Percentiles rank a stretch among this genome's conserved stretches.
Conservation (phyloP, 2,329 filamentous ascomycete species). For the Pseudocercospora crystallina region DNA sequence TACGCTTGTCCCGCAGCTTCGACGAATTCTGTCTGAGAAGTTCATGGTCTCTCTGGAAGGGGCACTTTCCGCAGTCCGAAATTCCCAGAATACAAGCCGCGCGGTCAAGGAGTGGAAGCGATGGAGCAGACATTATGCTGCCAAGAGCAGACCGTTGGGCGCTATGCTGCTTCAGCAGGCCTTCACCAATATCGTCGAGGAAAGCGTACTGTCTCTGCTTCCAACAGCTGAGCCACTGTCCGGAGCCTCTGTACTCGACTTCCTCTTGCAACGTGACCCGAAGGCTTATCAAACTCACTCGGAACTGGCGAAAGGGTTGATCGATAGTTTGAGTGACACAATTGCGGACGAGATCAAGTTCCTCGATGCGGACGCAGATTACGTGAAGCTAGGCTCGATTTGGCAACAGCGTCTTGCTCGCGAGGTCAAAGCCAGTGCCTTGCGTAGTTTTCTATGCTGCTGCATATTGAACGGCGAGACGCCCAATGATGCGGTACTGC, state of each 20-base stretch:
- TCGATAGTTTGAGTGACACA: constrained; percentile 65
- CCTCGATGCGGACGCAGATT: constrained; percentile 86
- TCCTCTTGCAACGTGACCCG: constrained; percentile 36
- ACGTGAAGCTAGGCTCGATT: constrained; percentile 77
- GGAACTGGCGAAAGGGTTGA: constrained; percentile 39
- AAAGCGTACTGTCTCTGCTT: constrained; percentile 29
- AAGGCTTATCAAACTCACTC: constrained; percentile 12
- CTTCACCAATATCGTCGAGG: constrained; percentile 76
- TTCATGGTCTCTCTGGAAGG: constrained; percentile 87
- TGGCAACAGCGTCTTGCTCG: constrained; percentile 86
- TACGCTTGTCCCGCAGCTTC: constrained; percentile 68
- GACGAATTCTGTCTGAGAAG: constrained; percentile 73
- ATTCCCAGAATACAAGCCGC: constrained; percentile 65
- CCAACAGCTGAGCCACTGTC: constrained; percentile 20
- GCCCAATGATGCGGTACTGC: constrained; percentile 62
- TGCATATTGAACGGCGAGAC: constrained; percentile 73
- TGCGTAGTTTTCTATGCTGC: constrained; percentile 85
- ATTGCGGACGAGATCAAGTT: constrained; percentile 80
- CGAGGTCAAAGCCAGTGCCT: constrained; percentile 76
- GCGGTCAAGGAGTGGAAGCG: constrained; percentile 82
- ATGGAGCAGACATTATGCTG: constrained; percentile 78
- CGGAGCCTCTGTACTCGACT: constrained; percentile 24
- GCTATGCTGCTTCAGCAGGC: constrained; percentile 88
- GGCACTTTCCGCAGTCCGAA: constrained; percentile 85
- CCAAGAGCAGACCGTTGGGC: constrained; percentile 75